Conservation (phyloP, 108 stramenopile genomes). For the Pseudonitzschia delicatissima region DNA sequence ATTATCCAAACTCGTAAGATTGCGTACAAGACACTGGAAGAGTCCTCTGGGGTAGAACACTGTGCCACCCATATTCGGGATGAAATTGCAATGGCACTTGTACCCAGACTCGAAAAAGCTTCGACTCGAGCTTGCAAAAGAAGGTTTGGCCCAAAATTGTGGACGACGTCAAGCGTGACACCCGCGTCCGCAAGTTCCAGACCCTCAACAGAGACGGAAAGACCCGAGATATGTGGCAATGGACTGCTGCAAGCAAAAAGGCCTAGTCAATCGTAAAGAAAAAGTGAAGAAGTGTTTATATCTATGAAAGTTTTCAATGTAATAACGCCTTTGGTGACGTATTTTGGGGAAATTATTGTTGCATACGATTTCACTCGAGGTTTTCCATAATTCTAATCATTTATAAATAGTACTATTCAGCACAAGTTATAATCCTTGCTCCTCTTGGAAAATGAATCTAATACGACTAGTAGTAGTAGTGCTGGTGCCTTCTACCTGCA, state of each 20-base stretch:
- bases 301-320: no score
- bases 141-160: not conserved
- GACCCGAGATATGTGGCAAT: constrained; percentile 4
- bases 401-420: no score
- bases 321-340: no score
- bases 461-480: no score
- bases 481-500: no score
- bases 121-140: not conserved
- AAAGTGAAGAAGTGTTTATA: no score
- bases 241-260: not conserved
- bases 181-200: constrained; percentile 1
- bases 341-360: no score
- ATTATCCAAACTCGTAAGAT: not conserved
- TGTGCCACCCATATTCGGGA: not conserved
- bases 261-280: not conserved
- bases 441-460: no score
- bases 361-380: no score
- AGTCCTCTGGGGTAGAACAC: not conserved
- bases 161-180: not conserved
- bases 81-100: not conserved
- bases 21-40: not conserved
- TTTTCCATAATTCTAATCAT: no score
- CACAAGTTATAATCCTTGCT: no score
- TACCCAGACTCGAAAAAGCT: not conserved
- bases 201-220: not conserved